Base-by-base conservation (phyloP, 164 flowering plant species). In the Houttuynia cordata region DNA sequence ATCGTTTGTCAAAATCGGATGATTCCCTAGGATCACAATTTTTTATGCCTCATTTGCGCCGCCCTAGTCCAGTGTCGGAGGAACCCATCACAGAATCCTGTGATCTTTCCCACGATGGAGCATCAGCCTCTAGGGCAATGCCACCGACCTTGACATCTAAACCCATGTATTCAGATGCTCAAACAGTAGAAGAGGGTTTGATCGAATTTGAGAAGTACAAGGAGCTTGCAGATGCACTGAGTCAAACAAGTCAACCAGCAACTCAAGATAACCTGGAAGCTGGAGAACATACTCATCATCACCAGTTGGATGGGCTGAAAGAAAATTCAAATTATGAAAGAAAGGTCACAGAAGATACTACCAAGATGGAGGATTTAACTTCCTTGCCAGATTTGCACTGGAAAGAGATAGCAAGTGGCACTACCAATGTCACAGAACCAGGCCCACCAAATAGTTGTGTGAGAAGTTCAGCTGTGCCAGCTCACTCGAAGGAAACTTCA, bases 1-100 rank as follows among this genome's bases (percentile, higher is more conserved):
- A 77, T 55, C 85, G 93, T 50, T 70, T 79, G 64, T 84, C 93
- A 45, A 89, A 86, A 57, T 89, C 96, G 60, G 86, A 86, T 77
- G 91, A 89, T 76, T 84, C 83, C 39, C 62, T 77, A n/a, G n/a
- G n/a, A n/a, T n/a, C n/a, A n/a, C n/a, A n/a, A 59, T 71, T 77
- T 68, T 64, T 81, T 55, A 72, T 80, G 14, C 39, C 75, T 53
- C 81, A 81, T 15, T 57, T 75, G 56, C 80, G 56, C n/a, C n/a
- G n/a, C 21, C 62, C 81, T 66, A 79, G 70, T 67, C 15, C 56
- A 24, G 70, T 75, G 37, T 72, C 73, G 10, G 71, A 76, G 37
- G 75, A 63, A n/a, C 42, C 67, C 24, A 64, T 73, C 50, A 60
- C 69, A 24, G 88, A 84, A 65, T 71, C 77, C 18, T 62, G 40